Percentiles rank a stretch among this genome's conserved stretches.
Conservation (phyloP, 2,329 filamentous ascomycete species). For the Cercospora beticola region DNA sequence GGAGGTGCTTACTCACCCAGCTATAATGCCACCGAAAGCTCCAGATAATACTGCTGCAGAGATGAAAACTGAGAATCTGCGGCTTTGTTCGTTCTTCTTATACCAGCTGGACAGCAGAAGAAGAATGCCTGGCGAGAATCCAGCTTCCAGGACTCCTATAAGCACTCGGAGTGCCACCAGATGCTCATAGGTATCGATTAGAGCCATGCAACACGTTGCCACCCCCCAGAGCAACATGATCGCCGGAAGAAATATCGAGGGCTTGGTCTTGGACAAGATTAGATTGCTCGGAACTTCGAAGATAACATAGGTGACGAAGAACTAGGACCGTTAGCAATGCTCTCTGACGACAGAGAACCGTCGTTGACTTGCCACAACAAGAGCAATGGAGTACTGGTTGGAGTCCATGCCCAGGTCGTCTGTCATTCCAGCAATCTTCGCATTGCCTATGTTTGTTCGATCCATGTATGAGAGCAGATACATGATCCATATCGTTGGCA, state of each 20-base stretch:
- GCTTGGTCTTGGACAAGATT: conserved; percentile 51
- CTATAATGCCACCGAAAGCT: conserved; percentile 50
- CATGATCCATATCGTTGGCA: conserved; percentile 53
- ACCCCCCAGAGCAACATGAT: conserved; percentile 58
- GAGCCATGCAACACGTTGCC: conserved; percentile 51
- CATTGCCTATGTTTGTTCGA: conserved; percentile 48
- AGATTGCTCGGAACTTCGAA: conserved; percentile 58
- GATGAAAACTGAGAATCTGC: conserved; percentile 53
- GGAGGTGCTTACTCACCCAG: conserved; percentile 28
- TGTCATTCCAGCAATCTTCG: conserved; percentile 54
- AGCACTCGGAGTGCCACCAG: conserved; percentile 56
- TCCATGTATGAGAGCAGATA: conserved; percentile 43
- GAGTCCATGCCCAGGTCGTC: conserved; percentile 49
- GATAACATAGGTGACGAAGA: conserved; percentile 47
- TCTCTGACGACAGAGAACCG: neutral
- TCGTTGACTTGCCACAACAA: conserved; percentile 43
- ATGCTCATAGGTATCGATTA: conserved; percentile 49
- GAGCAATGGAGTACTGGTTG: conserved; percentile 51
- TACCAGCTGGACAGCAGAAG: conserved; percentile 54
- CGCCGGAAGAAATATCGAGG: conserved; percentile 51
- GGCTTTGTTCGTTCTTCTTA: conserved; percentile 53
- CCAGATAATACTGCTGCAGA: conserved; percentile 58
- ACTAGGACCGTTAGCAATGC: conserved; percentile 28
- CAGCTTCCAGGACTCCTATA: conserved; percentile 56
- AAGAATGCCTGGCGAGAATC: conserved; percentile 57